These are phyloP conservation scores for Mytilinidion resinicola DNA, from an alignment of 495 filamentous ascomycete species.

Conservation along the genomic window DNA sequence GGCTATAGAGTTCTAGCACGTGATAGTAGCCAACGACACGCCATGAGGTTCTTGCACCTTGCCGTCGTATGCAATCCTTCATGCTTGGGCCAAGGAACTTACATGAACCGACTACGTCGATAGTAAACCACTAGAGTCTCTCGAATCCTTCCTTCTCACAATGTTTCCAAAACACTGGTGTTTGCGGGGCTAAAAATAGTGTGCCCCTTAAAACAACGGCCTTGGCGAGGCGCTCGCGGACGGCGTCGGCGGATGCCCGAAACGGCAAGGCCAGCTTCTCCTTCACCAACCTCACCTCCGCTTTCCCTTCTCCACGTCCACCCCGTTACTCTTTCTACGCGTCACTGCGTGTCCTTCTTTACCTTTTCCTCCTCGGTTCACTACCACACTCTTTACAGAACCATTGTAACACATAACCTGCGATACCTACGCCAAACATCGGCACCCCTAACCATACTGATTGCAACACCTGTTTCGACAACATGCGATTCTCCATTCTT, in stretches of 20 bases:
- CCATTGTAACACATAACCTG: too few species aligned
- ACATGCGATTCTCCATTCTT: slow-evolving; percentile 39
- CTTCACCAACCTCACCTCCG: background rate
- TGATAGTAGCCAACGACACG: too few species aligned
- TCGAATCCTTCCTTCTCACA: too few species aligned
- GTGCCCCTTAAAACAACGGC: background rate
- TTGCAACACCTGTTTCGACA: slow-evolving; percentile 4
- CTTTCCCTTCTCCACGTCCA: slow-evolving; percentile 4
- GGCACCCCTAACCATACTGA: background rate
- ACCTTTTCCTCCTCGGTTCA: background rate
- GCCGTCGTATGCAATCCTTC: too few species aligned
- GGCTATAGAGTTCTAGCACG: too few species aligned
- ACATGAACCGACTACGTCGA: too few species aligned
- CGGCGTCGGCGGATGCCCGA: background rate
- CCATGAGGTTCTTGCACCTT: too few species aligned
- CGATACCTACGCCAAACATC: background rate
- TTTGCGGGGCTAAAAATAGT: background rate
- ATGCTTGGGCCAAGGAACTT: too few species aligned
- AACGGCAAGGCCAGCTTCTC: background rate
- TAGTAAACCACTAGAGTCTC: too few species aligned
- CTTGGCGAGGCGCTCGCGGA: too few species aligned
- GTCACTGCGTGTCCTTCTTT: background rate
- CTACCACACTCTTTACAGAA: too few species aligned
- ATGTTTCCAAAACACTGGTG: background rate
- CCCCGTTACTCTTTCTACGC: slow-evolving; percentile 10